Evolutionary conservation across 179 eudicot genomes (phyloP), one percentile per base, ranked within the genome.

Genomic region (Vitellaria paradoxa): DNA sequence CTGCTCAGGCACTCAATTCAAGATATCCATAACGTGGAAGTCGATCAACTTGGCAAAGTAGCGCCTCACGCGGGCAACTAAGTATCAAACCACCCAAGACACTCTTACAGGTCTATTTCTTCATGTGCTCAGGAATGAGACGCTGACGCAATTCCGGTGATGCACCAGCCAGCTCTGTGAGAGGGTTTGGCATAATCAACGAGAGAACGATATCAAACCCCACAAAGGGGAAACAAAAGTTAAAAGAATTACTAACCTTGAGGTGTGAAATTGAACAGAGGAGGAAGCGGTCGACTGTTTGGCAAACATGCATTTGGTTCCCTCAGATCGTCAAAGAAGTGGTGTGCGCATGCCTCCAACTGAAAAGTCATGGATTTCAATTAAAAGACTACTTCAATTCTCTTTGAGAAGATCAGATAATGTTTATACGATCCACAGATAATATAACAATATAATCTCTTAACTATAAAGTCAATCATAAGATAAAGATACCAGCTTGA

Each of bases 281-380:
- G 88, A 57, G 99, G 97, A 62, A 95, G 78, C 13, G 93, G 87
- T 68, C 83, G 88, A 49, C 97, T 92, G 60, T 87, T 89, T 17
- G 98, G 95, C 77, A 95, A 87, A 81, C 87, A 72, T 47, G 91
- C 85, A 75, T 89, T 89, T 65, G 99, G 95, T 56, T 90, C 86
- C 81, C 97, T 88, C 75, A 95, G 71, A 78, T 84, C 91, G 80
- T 95, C 89, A 50, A 94, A 95, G 86, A 95, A 95, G 1, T 91
- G 97, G 80, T 95, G 99, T 9, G 99, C 97, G 80, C 99, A 95
- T 15, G 97, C 99, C 79, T 95, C 99, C 86, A 95, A 86, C 99
- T 95, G 88, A 77, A 73, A 81, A 37, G 37, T 10, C 61, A 42
- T 64, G 45, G 20, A 67, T 17, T 65, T 63, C 52, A 23, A 46